phyloP scores from a whole-genome alignment of 1,139 yeast genomes.

The Pichia sp. region DNA sequence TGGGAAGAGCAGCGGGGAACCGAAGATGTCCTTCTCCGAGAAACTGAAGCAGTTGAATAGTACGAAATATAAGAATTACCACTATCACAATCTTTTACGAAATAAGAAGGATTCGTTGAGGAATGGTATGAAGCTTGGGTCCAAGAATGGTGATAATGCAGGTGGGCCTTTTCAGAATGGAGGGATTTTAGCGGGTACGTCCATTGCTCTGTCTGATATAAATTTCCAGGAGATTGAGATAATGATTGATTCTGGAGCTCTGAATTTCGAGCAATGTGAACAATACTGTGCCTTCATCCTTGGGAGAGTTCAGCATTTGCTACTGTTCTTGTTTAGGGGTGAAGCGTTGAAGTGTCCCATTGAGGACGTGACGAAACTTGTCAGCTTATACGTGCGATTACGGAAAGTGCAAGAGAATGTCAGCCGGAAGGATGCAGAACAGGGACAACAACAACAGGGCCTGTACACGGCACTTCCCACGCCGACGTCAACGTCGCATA shows the following conservation, averaged over 20 bases:
- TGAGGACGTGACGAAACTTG: conserved; percentile 48
- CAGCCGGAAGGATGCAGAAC: background rate
- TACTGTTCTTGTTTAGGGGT: conserved; percentile 42
- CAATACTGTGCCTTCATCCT: conserved; percentile 42
- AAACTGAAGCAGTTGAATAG: conserved; percentile 31
- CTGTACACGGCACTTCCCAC: too few species aligned
- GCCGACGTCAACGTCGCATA: too few species aligned
- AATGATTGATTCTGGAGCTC: conserved; percentile 18
- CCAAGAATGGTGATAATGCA: conserved; percentile 18
- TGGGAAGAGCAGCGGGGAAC: conserved; percentile 31
- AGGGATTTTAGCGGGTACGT: conserved; percentile 11
- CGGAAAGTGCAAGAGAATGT: conserved; percentile 10
- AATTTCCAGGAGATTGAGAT: conserved; percentile 21
- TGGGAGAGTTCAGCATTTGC: conserved; percentile 36
- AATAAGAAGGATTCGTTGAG: conserved; percentile 25
- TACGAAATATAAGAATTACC: conserved; percentile 34
- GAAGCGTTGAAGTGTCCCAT: conserved; percentile 44
- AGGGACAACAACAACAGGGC: too few species aligned
- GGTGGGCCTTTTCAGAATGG: too few species aligned
- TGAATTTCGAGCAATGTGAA: conserved; percentile 36
- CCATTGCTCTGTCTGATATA: conserved; percentile 7
- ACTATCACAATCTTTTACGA: conserved; percentile 24
- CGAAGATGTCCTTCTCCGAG: conserved; percentile 25
- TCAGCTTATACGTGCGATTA: conserved; percentile 38
- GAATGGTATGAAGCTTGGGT: conserved; percentile 26